phyloP scores from a whole-genome alignment of 2,329 filamentous ascomycete genomes.

The Escovopsis sp. region DNA sequence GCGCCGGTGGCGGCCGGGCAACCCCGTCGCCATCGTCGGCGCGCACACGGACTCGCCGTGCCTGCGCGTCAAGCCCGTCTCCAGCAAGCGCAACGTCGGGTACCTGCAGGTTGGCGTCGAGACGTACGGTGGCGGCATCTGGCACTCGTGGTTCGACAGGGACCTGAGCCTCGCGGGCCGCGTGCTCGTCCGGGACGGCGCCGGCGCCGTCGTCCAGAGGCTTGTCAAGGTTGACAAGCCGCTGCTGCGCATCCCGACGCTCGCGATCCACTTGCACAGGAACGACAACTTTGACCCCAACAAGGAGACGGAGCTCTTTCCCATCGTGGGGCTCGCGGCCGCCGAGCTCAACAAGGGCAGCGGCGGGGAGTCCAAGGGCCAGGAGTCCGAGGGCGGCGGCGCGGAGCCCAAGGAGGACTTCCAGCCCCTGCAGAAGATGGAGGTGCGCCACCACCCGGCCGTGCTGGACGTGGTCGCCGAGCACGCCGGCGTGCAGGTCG shows the following conservation, averaged over 20 bases:
- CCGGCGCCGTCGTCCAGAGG: conserved; percentile 59
- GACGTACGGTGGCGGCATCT: conserved; percentile 90
- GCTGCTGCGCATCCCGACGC: conserved; percentile 78
- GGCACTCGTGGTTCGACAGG: conserved; percentile 97
- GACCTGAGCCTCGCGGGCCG: conserved; percentile 84
- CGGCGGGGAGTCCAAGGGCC: conserved; percentile 26
- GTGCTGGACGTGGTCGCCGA: conserved; percentile 74
- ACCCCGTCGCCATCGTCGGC: conserved; percentile 83
- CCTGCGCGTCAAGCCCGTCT: conserved; percentile 84
- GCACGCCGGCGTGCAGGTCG: conserved; percentile 54
- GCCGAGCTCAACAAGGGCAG: conserved; percentile 73
- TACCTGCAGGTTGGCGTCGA: conserved; percentile 93
- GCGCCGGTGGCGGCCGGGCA: conserved; percentile 78
- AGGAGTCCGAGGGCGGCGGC: conserved; percentile 1
- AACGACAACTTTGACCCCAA: conserved; percentile 81
- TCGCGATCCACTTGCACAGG: conserved; percentile 88
- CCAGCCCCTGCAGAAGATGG: conserved; percentile 60
- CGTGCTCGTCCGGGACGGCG: conserved; percentile 59
- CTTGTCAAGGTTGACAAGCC: conserved; percentile 84
- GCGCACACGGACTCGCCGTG: conserved; percentile 93
- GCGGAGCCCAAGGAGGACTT: conserved; percentile 34
- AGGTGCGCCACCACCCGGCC: conserved; percentile 76
- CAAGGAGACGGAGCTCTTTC: conserved; percentile 92
- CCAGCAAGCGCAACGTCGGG: conserved; percentile 71
- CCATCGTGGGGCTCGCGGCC: conserved; percentile 75